These are phyloP conservation scores for Solanum piurae DNA, from an alignment of 257 asterid species.

Conservation along the genomic window DNA sequence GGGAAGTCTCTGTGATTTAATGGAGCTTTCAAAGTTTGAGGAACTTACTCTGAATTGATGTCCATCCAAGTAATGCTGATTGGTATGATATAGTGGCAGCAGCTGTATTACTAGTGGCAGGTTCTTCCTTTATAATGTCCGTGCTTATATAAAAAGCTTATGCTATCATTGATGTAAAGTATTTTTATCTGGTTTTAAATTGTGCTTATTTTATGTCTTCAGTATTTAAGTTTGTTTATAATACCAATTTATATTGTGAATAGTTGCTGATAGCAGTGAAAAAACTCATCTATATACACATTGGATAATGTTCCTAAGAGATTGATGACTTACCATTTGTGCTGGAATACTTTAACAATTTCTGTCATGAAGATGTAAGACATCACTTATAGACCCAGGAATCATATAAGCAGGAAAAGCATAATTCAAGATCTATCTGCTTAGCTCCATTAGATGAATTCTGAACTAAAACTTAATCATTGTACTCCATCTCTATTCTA, in stretches of 20 bases:
- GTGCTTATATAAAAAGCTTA: neutral
- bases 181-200: neutral
- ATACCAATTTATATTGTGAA: neutral
- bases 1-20: conserved; percentile 20
- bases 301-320: neutral
- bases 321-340: neutral
- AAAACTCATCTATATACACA: neutral
- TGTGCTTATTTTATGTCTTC: neutral
- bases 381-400: neutral
- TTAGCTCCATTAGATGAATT: neutral
- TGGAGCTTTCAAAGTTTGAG: neutral
- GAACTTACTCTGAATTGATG: neutral
- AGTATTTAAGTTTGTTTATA: neutral
- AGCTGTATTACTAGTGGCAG: neutral
- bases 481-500: neutral
- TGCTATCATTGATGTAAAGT: neutral
- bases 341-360: neutral
- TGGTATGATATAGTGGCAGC: neutral
- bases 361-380: neutral
- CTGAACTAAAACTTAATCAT: neutral
- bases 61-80: neutral
- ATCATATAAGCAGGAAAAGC: neutral
- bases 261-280: neutral
- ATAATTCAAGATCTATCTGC: neutral
- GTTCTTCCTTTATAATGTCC: conserved; percentile 1